Evolutionary conservation across 176 grass and related monocot genomes (phyloP).

Genomic region (Ampelocalamus luodianensis): DNA sequence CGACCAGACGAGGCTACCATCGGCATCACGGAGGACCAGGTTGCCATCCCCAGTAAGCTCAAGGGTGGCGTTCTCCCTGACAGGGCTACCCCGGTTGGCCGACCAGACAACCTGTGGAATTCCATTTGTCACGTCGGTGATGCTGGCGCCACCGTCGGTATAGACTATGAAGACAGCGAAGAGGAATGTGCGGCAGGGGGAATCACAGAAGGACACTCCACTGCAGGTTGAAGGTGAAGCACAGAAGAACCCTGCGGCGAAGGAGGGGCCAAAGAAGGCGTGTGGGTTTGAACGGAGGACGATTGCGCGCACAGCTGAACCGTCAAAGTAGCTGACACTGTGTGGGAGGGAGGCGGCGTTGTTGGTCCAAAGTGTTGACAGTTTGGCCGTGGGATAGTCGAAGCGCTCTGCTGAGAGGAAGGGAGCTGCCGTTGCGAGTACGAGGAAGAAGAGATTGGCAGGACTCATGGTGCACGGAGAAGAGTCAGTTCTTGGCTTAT

Average conservation of each 20-base stretch:
- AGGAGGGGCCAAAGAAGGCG: slow-evolving; percentile 18
- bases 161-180: slow-evolving; percentile 45
- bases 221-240: slow-evolving; percentile 22
- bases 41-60: slow-evolving; percentile 24
- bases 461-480: neutral
- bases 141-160: slow-evolving; percentile 3
- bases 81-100: slow-evolving; percentile 37
- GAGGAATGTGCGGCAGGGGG: slow-evolving; percentile 42
- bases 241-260: slow-evolving; percentile 49
- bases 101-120: slow-evolving; percentile 51
- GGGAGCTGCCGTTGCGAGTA: neutral
- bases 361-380: slow-evolving; percentile 36
- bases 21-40: slow-evolving; percentile 38
- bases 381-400: slow-evolving; percentile 18
- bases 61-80: slow-evolving; percentile 51
- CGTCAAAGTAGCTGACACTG: slow-evolving; percentile 3
- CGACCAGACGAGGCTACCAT: slow-evolving; percentile 41
- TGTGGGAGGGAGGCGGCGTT: slow-evolving; percentile 14
- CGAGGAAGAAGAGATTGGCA: neutral
- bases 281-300: slow-evolving; percentile 30
- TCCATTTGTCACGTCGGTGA: neutral
- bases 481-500: neutral
- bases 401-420: neutral
- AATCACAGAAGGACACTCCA: slow-evolving; percentile 21
- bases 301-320: slow-evolving; percentile 2